Evolutionary conservation across 768 basidiomycete genomes (phyloP), one percentile per base, ranked within the genome.

Genomic region (Hemileccinum impolitum): DNA sequence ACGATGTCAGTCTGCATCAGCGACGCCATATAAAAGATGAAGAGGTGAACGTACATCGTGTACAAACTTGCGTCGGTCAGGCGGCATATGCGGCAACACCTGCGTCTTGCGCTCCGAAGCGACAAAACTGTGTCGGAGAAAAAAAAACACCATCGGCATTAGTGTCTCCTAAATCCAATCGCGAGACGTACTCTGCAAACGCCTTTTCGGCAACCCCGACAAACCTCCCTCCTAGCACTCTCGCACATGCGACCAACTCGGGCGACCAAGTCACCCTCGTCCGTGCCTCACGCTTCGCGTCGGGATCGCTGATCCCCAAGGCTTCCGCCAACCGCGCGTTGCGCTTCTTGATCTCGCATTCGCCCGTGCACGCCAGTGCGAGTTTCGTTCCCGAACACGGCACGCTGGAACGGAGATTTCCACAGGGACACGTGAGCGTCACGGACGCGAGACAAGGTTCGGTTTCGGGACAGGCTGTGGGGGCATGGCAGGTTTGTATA

Each of bases 321-420:
- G 96, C 96, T 34, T 94, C 92, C 1, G 96, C 96, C 8, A 99
- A 69, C 31, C 82, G 73, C 0, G 85, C 90, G 57, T 96, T 97
- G 11, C 96, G 80, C 63, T 94, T 89, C 38, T 85, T 88, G 43
- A 92, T 74, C 32, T 72, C 75, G 57, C 96, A 99, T 38, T 95
- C 91, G 39, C 79, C 84, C 14, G 82, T 81, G 61, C 96, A 99
- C 55, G 87, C 87, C 9, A 85, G 71, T 39, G 70, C 64, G 38
- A 76, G 70, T 35, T 53, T 61, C 5, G 53, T 57, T 18, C 55
- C 46, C 0, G 90, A 90, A 65, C 96, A 98, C 0, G 77, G 72
- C 0, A 86, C 75, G 1, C 79, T 72, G 56, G 90, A 88, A 19
- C 80, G 81, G 40, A 94, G 77, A 44, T 93, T 79, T 0, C 91